Evolutionary conservation across 768 basidiomycete species (phyloP).

Genomic region (Phylloporus rhodoxanthus): DNA sequence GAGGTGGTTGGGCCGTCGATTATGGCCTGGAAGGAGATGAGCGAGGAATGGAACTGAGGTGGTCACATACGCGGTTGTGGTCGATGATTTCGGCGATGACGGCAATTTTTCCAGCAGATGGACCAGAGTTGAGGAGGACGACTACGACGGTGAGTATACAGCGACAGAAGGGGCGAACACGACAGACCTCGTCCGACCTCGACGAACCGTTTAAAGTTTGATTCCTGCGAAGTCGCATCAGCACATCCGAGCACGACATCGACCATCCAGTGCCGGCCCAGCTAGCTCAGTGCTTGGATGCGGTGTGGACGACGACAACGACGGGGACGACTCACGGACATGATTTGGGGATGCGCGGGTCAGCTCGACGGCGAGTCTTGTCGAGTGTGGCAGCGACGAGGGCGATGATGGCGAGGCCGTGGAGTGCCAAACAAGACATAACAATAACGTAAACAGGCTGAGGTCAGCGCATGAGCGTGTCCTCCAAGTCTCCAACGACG

Average conservation of each 20-base stretch:
- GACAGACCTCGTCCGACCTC: constrained; percentile 87
- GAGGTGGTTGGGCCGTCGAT: constrained; percentile 90
- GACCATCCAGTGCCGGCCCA: constrained; percentile 13
- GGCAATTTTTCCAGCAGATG: constrained; percentile 82
- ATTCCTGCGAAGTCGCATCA: constrained; percentile 44
- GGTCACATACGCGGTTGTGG: constrained; percentile 78
- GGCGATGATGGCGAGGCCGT: neutral
- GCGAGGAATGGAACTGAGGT: neutral
- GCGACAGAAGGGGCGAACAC: neutral
- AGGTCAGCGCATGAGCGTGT: constrained; percentile 5
- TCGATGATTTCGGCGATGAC: constrained; percentile 97
- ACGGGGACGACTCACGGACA: constrained; percentile 17
- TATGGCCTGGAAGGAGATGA: constrained; percentile 58
- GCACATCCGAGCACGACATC: constrained; percentile 6
- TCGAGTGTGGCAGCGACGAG: neutral
- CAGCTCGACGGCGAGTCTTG: neutral
- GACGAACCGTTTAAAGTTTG: constrained; percentile 94
- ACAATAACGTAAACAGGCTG: constrained; percentile 5
- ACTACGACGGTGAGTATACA: constrained; percentile 36
- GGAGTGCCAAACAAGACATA: constrained; percentile 9
- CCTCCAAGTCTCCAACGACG: constrained; percentile 1
- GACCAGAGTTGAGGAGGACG: constrained; percentile 89
- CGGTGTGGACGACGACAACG: neutral
- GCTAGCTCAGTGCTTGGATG: accelerated
- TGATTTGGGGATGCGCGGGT: constrained; percentile 6